These are phyloP conservation scores for Neospermospora avenae DNA, from an alignment of 2,329 filamentous ascomycete genomes.

Conservation along the genomic window DNA sequence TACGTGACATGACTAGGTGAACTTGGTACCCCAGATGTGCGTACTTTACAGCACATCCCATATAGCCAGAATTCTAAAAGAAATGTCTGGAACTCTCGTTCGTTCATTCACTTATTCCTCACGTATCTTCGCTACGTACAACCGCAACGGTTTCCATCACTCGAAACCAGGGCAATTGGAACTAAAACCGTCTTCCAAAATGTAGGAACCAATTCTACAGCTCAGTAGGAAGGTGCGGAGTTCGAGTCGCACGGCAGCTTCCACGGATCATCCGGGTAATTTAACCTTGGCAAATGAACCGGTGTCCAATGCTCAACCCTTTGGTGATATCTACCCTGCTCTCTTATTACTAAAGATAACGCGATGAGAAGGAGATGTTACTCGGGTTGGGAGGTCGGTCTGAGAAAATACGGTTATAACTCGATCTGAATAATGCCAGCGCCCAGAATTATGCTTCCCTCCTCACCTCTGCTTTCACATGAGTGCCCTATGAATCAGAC, in stretches of 20 bases:
- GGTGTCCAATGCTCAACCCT: constrained; percentile 21
- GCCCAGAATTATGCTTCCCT: constrained; percentile 86
- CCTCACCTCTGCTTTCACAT: not conserved
- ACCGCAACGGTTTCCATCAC: not conserved
- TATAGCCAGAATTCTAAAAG: no score
- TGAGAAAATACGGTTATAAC: constrained; percentile 90
- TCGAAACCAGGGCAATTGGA: not conserved
- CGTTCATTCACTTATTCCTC: not conserved
- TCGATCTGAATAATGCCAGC: constrained; percentile 99
- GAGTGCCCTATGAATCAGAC: not conserved
- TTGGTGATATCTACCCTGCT: constrained; percentile 12
- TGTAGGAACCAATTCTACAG: constrained; percentile 16
- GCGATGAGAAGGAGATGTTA: constrained; percentile 11
- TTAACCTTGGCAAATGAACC: constrained; percentile 27
- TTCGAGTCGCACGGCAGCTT: constrained; percentile 21
- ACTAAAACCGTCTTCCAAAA: not conserved
- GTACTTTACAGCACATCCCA: no score
- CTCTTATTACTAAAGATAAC: not conserved
- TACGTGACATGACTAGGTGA: no score
- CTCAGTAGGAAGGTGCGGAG: constrained; percentile 19
- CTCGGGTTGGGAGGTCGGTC: constrained; percentile 38
- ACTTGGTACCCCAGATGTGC: no score
- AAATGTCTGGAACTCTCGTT: not conserved
- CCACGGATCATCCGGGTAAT: constrained; percentile 25
- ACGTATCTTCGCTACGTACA: not conserved